phyloP scores from a whole-genome alignment of 1,284 basidiomycete genomes.

The Cryptococcus sp. region DNA sequence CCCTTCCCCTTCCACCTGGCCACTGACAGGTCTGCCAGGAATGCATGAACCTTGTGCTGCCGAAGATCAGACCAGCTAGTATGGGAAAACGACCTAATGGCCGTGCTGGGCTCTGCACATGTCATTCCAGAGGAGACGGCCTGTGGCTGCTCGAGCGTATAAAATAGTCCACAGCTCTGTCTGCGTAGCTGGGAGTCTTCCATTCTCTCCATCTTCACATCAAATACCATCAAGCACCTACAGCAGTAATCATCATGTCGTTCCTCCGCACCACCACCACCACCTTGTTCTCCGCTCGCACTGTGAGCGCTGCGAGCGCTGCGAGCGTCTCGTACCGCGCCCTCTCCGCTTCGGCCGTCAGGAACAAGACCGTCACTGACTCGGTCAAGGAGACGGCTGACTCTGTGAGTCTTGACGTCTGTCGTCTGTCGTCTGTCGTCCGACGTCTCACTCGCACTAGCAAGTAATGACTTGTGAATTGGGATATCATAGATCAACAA shows the following conservation, averaged over 20 bases:
- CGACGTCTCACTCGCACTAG: not conserved
- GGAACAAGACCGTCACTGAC: conserved; percentile 31
- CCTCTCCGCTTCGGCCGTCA: conserved; percentile 26
- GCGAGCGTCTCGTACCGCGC: conserved; percentile 12
- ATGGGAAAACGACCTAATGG: no score
- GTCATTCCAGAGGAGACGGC: no score
- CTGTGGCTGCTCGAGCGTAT: no score
- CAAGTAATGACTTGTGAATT: not conserved
- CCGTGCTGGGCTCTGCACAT: no score
- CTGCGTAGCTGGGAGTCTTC: no score
- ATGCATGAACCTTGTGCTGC: no score
- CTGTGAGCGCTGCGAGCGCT: conserved; percentile 3
- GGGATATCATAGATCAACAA: conserved; percentile 34
- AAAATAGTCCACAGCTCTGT: no score
- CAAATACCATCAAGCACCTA: conserved; percentile 6
- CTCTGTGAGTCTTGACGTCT: conserved; percentile 24
- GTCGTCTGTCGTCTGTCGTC: no score
- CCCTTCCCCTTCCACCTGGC: no score
- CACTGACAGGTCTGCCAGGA: no score
- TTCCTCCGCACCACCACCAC: conserved; percentile 15
- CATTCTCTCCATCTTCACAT: not conserved
- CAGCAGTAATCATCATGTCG: conserved; percentile 22
- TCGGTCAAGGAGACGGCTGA: conserved; percentile 42
- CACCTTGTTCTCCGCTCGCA: conserved; percentile 11
- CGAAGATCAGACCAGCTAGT: no score